Conservation (phyloP, 140 eudicot genomes). For the Stevia rebaudiana region DNA sequence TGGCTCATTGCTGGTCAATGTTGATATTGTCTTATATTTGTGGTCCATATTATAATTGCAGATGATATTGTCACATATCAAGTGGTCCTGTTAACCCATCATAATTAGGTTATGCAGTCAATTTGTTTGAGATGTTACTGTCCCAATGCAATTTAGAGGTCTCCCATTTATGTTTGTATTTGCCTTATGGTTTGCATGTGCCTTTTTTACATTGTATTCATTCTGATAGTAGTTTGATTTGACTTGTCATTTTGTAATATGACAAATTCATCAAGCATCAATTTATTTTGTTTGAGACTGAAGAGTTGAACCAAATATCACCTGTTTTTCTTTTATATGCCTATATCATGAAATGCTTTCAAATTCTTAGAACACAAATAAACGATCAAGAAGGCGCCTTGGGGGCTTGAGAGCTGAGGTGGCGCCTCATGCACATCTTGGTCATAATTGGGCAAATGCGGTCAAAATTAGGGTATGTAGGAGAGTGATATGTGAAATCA, state of each 20-base stretch:
- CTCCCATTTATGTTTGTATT: constrained; percentile 12
- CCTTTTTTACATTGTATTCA: constrained; percentile 8
- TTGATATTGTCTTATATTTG: constrained; percentile 22
- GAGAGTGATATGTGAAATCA: no score
- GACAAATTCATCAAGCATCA: no score
- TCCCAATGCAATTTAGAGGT: constrained; percentile 13
- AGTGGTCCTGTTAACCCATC: constrained; percentile 25
- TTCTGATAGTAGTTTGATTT: neutral
- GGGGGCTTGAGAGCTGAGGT: no score
- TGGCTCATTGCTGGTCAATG: constrained; percentile 13
- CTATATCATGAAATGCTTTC: no score
- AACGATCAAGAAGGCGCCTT: no score
- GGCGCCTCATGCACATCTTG: no score
- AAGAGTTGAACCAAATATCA: no score
- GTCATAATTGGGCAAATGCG: no score
- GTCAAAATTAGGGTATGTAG: no score
- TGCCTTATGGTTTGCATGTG: constrained; percentile 5
- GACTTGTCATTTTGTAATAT: neutral
- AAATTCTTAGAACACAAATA: no score
- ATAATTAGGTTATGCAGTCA: constrained; percentile 3
- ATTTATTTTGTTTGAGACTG: no score
- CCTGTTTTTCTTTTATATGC: no score
- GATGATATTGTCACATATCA: neutral
- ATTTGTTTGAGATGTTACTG: constrained; percentile 22
- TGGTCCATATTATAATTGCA: constrained; percentile 31